Conservation (phyloP, 768 basidiomycete species). For the Solioccasus polychromus region DNA sequence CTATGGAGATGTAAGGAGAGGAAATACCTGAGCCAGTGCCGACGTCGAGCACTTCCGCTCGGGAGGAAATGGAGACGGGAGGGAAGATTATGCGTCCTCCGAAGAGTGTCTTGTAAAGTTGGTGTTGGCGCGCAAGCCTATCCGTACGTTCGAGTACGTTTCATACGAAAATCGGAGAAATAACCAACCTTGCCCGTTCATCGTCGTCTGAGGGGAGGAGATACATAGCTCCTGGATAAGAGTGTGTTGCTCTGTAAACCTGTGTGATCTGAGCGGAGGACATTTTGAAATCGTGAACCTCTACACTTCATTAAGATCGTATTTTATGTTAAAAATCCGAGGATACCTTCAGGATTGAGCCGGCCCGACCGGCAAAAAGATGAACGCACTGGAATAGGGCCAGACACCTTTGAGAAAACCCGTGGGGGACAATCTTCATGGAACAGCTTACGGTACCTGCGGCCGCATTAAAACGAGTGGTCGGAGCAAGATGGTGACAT, state of each 20-base stretch:
- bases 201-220: constrained; percentile 22
- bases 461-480: too few species aligned
- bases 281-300: too few species aligned
- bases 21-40: constrained; percentile 22
- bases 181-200: constrained; percentile 14
- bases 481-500: too few species aligned
- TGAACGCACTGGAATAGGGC: too few species aligned
- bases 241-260: constrained; percentile 9
- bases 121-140: constrained; percentile 19
- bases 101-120: constrained; percentile 16
- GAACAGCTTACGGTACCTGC: too few species aligned
- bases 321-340: too few species aligned
- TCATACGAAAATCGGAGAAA: neutral
- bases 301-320: too few species aligned
- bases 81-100: constrained; percentile 17
- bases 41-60: constrained; percentile 18
- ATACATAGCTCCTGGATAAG: constrained; percentile 18
- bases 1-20: neutral
- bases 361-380: too few species aligned
- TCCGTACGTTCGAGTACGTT: neutral
- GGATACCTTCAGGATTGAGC: too few species aligned
- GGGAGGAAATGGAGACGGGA: neutral
- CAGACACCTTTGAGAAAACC: too few species aligned
- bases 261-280: neutral
- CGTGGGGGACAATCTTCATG: too few species aligned